Conservation (phyloP, 106 monocot species). For the Dioscorea dumetorum region DNA sequence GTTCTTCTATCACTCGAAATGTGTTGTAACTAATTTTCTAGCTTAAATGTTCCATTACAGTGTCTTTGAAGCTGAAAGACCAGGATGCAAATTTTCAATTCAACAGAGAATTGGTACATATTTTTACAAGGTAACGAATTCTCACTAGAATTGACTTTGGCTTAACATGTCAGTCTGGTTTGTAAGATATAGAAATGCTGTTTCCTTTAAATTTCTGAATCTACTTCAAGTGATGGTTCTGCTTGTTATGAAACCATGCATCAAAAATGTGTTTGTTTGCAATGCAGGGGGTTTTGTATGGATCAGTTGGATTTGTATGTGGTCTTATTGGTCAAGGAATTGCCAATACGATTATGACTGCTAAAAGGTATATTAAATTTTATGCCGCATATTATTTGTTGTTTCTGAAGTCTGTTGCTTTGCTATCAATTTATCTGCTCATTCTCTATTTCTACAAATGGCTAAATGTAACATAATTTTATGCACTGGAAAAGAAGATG, state of each 20-base stretch:
- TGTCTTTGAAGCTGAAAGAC: constrained; percentile 81
- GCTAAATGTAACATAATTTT: too few relatives aligned
- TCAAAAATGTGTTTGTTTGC: not conserved
- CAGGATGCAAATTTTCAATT: constrained; percentile 57
- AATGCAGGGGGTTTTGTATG: constrained; percentile 64
- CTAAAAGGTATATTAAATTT: constrained; percentile 41
- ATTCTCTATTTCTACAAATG: too few relatives aligned
- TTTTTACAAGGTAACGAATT: constrained; percentile 56
- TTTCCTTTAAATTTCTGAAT: not conserved
- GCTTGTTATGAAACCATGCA: not conserved
- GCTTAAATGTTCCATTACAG: constrained; percentile 10
- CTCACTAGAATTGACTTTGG: not conserved
- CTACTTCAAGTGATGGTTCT: not conserved
- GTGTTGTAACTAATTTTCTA: not conserved
- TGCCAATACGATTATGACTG: constrained; percentile 69
- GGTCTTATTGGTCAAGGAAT: constrained; percentile 73
- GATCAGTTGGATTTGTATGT: constrained; percentile 66
- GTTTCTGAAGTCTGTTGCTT: too few relatives aligned
- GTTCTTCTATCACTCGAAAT: not conserved
- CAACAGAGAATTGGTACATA: constrained; percentile 67
- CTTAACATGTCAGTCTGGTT: not conserved
- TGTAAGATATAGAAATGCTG: not conserved
- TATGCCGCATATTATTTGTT: not conserved
- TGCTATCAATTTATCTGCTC: too few relatives aligned
- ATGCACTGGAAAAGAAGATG: too few relatives aligned